phyloP scores from a whole-genome alignment of 148 eudicot genomes.

The Polygonum maritimum region DNA sequence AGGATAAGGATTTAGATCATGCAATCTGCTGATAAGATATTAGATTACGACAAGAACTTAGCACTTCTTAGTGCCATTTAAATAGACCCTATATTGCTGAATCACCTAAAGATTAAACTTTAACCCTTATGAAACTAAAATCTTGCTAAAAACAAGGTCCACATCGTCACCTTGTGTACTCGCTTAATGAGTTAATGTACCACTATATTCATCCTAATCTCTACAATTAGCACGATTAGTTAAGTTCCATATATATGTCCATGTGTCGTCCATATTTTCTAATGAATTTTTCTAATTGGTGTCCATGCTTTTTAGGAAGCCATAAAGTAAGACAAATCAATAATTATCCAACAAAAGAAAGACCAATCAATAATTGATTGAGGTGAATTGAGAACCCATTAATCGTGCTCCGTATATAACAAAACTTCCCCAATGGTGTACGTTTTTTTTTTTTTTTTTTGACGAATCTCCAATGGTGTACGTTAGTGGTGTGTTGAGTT shows the following conservation, averaged over 20 bases:
- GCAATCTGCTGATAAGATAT: not conserved
- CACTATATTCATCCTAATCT: not conserved
- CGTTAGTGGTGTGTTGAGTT: too few species aligned
- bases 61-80: too few species aligned
- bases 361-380: conserved; percentile 5
- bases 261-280: too few species aligned
- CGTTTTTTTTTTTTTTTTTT: too few species aligned
- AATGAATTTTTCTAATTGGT: not conserved
- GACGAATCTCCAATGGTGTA: too few species aligned
- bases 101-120: not conserved
- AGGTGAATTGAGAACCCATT: not conserved
- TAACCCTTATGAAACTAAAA: not conserved
- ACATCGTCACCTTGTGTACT: not conserved
- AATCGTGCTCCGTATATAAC: not conserved
- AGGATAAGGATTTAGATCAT: too few species aligned
- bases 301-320: not conserved
- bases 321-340: not conserved
- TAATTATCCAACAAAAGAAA: not conserved
- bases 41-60: too few species aligned
- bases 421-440: not conserved
- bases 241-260: too few species aligned
- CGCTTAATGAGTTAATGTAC: not conserved
- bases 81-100: not conserved
- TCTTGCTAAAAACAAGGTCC: not conserved
- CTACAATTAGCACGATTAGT: not conserved